A percentile compares a stretch with the other conserved stretches of the same genome.
phyloP scores from a whole-genome alignment of 768 basidiomycete species.

The Trametes punicea region DNA sequence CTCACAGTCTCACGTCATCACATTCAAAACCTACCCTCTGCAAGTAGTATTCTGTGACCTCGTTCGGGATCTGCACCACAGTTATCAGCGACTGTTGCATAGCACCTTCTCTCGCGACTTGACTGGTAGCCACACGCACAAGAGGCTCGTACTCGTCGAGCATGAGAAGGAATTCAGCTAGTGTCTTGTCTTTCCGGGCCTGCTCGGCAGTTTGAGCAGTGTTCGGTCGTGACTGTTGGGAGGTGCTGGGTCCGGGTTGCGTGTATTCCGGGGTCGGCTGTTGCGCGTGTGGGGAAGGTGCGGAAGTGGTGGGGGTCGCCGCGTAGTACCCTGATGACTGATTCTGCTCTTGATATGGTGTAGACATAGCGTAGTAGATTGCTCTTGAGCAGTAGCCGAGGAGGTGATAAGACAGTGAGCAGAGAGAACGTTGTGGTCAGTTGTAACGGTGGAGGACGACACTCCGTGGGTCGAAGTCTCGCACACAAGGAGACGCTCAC shows the following conservation, averaged over 20 bases:
- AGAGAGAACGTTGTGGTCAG: background rate
- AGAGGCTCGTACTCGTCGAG: slow-evolving; percentile 95
- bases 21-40: slow-evolving; percentile 96
- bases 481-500: background rate
- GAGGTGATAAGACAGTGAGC: background rate
- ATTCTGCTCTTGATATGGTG: slow-evolving; percentile 16
- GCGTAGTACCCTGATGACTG: slow-evolving; percentile 16
- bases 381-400: background rate
- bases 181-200: slow-evolving; percentile 82
- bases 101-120: background rate
- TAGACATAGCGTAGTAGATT: slow-evolving; percentile 7
- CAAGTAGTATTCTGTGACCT: slow-evolving; percentile 96
- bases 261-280: slow-evolving; percentile 20
- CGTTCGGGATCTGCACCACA: slow-evolving; percentile 79
- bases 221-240: slow-evolving; percentile 35
- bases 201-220: slow-evolving; percentile 74
- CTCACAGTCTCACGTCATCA: slow-evolving; percentile 88
- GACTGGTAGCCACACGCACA: slow-evolving; percentile 37
- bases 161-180: slow-evolving; percentile 94
- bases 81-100: background rate
- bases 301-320: slow-evolving; percentile 16
- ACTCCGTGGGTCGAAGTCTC: background rate
- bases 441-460: background rate
- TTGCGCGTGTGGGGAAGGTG: slow-evolving; percentile 16
- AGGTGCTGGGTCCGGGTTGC: slow-evolving; percentile 21